phyloP scores from a whole-genome alignment of 805 yeast species.

The Cyberlindnera japonica region DNA sequence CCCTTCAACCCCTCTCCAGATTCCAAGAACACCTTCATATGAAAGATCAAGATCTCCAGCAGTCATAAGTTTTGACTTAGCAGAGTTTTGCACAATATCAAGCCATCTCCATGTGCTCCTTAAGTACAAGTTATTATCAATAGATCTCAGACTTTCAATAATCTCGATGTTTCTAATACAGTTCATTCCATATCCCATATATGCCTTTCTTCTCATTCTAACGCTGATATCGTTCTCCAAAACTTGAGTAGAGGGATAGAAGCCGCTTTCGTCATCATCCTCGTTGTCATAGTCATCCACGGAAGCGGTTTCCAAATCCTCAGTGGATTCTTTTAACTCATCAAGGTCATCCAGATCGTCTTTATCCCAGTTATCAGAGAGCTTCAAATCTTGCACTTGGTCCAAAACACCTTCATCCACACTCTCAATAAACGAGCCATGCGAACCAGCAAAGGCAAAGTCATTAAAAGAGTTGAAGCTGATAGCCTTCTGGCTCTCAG shows the following conservation, averaged over 20 bases:
- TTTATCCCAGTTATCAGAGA: constrained; percentile 17
- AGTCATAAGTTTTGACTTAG: constrained; percentile 61
- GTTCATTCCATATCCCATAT: constrained; percentile 67
- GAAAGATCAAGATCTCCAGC: constrained; percentile 75
- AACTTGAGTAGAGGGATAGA: constrained; percentile 39
- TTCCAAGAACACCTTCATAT: constrained; percentile 81
- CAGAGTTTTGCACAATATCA: constrained; percentile 61
- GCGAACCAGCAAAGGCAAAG: constrained; percentile 54
- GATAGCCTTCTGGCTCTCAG: constrained; percentile 60
- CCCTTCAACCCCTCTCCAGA: constrained; percentile 76
- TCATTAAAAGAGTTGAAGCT: constrained; percentile 69
- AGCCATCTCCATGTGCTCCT: constrained; percentile 93
- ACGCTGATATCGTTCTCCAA: constrained; percentile 71
- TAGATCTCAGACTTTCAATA: constrained; percentile 48
- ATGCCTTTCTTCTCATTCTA: constrained; percentile 68
- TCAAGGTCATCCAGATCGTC: constrained; percentile 32
- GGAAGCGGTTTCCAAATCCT: constrained; percentile 3
- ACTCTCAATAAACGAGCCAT: constrained; percentile 42
- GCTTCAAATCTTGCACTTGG: constrained; percentile 18
- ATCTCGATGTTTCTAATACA: constrained; percentile 60
- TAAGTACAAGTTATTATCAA: constrained; percentile 51
- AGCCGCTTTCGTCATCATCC: constrained; percentile 22
- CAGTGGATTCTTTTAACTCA: constrained; percentile 12
- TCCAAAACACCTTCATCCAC: constrained; percentile 30
- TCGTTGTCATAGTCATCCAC: constrained; percentile 25